These are phyloP conservation scores for Naumovozyma baii DNA, from an alignment of 805 yeast genomes.

Conservation along the genomic window DNA sequence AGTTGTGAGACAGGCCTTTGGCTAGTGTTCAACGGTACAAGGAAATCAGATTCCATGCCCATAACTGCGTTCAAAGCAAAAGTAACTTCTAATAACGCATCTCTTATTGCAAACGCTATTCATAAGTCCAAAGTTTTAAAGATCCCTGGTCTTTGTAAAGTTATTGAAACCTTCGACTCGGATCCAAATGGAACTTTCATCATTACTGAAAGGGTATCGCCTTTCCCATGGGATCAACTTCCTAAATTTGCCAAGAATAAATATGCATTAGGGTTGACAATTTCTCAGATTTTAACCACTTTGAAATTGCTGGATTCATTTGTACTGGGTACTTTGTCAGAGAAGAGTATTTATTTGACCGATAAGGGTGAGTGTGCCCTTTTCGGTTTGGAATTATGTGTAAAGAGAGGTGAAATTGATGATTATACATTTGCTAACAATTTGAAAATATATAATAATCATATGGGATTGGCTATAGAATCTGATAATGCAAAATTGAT, in stretches of 20 bases:
- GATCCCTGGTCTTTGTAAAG: constrained; percentile 26
- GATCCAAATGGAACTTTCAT: constrained; percentile 19
- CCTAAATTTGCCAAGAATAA: constrained; percentile 6
- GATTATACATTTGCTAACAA: constrained; percentile 6
- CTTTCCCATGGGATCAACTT: constrained; percentile 13
- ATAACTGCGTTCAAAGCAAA: constrained; percentile 23
- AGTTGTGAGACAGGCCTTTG: constrained; percentile 18
- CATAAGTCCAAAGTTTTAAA: constrained; percentile 21
- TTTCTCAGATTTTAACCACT: constrained; percentile 20
- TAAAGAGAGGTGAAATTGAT: constrained; percentile 27
- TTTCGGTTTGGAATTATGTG: constrained; percentile 60
- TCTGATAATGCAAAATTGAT: constrained; percentile 30
- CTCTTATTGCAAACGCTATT: constrained; percentile 17
- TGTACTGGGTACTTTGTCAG: constrained; percentile 54
- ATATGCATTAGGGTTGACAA: constrained; percentile 18
- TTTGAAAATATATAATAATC: constrained; percentile 5
- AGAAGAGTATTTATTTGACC: constrained; percentile 53
- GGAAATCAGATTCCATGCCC: constrained; percentile 22
- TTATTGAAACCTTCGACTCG: constrained; percentile 23
- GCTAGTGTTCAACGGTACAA: constrained; percentile 21
- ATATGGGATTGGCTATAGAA: constrained; percentile 9
- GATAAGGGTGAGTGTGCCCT: constrained; percentile 73
- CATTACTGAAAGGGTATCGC: constrained; percentile 21
- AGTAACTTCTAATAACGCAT: constrained; percentile 7
- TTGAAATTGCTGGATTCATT: constrained; percentile 29